Evolutionary conservation across 176 grass and related monocot species (phyloP), one percentile per base, ranked within the genome.

Genomic region (Paspalum notatum): DNA sequence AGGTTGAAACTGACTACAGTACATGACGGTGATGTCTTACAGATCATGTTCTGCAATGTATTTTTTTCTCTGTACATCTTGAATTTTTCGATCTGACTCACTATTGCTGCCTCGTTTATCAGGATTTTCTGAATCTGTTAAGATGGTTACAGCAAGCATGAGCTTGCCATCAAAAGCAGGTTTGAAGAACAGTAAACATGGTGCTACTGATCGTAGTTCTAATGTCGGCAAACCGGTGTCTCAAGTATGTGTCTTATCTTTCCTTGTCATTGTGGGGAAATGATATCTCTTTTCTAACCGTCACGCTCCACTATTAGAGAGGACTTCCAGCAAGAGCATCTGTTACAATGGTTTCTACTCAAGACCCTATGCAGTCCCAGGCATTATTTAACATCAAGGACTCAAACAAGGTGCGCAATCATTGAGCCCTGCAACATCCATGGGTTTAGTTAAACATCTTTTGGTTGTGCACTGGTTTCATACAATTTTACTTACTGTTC

Each of bases 371-470:
- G 58, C 97, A 99, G 20, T 93, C 90, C 66, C 97, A 99, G 56
- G 82, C 90, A 45, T 87, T 95, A 76, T 99, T 99, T 88, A 99
- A 93, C 79, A 88, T 96, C 60, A 99, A 87, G 72, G 97, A 99
- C 82, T 99, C 97, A 38, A 99, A 93, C 48, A 99, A 99, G 93
- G 97, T 99, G 57, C 16, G 44, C 37, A 79, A 67, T 76, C 49
- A 60, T 57, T 16, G 47, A 12, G 14, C 14, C 60, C 72, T 61
- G 24, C 18, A 65, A 44, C 45, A 16, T 84, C 20, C 17, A 4
- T 74, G 49, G 37, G 14, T 47, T 38, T 32, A 32, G 5, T 55
- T 57, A 24, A 48, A 50, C 37, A 20, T 82, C 8, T 5, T 5
- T 66, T 17, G 45, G 12, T 42, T 27, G 8, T 68, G 7, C 7